Evolutionary conservation across 306 rosid genomes (phyloP).

Genomic region (Medicago truncatula): MtrunA17r5.0-ANR NC_053045.1:33807501-33808000

Average conservation of each 20-base stretch:
- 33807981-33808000: slow-evolving; percentile 90
- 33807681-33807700: slow-evolving; percentile 50
- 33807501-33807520: slow-evolving; percentile 93
- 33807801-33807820: slow-evolving; percentile 73
- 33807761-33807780: slow-evolving; percentile 55
- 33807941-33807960: slow-evolving; percentile 86
- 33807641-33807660: slow-evolving; percentile 60
- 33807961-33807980: slow-evolving; percentile 89
- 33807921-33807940: slow-evolving; percentile 62
- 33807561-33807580: slow-evolving; percentile 70
- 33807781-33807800: slow-evolving; percentile 79
- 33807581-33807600: slow-evolving; percentile 60
- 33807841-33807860: slow-evolving; percentile 67
- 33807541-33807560: slow-evolving; percentile 57
- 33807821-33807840: slow-evolving; percentile 76
- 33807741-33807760: slow-evolving; percentile 49
- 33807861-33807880: slow-evolving; percentile 71
- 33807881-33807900: slow-evolving; percentile 60
- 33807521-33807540: slow-evolving; percentile 64
- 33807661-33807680: slow-evolving; percentile 58
- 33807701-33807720: slow-evolving; percentile 48
- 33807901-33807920: slow-evolving; percentile 54
- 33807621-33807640: slow-evolving; percentile 64
- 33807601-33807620: slow-evolving; percentile 83
- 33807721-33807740: slow-evolving; percentile 55